Conservation (phyloP, 345 rosid genomes). For the Eucalyptus tenuipes region DNA sequence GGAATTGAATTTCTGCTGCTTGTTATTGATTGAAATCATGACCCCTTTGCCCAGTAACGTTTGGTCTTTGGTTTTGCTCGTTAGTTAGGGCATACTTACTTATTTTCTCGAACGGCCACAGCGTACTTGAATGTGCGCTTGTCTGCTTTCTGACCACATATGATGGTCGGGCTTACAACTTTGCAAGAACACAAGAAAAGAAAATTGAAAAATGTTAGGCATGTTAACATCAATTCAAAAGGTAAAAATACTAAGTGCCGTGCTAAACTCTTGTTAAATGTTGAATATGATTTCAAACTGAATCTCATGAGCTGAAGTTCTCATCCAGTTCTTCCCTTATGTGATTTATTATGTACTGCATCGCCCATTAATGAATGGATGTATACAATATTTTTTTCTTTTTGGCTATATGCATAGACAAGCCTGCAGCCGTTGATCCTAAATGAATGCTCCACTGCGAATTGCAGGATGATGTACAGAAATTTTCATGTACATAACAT, state of each 20-base stretch:
- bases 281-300: background rate
- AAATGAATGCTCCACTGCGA: background rate
- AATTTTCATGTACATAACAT: background rate
- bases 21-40: background rate
- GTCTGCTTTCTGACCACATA: background rate
- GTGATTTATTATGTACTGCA: background rate
- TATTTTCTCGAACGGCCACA: background rate
- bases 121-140: background rate
- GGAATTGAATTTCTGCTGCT: background rate
- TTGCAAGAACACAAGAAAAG: background rate
- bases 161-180: background rate
- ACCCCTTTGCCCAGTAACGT: background rate
- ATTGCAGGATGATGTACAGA: background rate
- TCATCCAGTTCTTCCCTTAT: background rate
- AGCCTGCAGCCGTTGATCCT: background rate
- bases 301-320: background rate
- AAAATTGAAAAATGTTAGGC: background rate
- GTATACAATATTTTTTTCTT: background rate
- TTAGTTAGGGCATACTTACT: background rate
- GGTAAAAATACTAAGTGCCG: background rate
- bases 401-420: background rate
- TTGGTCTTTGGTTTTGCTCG: background rate
- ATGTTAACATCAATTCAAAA: background rate
- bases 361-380: background rate
- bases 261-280: background rate